A percentile compares a stretch with the other conserved stretches of the same genome.
phyloP scores from a whole-genome alignment of 805 yeast species.

The Saccharomycopsis sp. region DNA sequence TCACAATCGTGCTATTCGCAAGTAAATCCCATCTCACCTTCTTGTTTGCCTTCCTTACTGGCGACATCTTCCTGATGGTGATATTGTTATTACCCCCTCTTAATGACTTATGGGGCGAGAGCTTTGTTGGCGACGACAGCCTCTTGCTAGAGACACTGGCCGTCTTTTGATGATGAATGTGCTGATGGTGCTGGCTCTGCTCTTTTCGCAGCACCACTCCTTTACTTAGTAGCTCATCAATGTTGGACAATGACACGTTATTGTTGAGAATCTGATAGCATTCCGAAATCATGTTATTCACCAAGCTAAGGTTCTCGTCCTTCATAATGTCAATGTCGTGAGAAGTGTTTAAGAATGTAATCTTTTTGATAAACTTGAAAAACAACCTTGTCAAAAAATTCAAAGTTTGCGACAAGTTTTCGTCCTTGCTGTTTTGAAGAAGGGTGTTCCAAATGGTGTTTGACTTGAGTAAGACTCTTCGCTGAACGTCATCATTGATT shows the following conservation, averaged over 20 bases:
- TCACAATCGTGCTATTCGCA: slow-evolving; percentile 10
- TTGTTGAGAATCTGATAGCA: slow-evolving; percentile 13
- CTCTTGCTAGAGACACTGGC: slow-evolving; percentile 12
- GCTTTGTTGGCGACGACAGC: slow-evolving; percentile 7
- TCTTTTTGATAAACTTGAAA: slow-evolving; percentile 21
- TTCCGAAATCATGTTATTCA: slow-evolving; percentile 17
- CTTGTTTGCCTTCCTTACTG: slow-evolving; percentile 23
- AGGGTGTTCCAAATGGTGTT: slow-evolving; percentile 8
- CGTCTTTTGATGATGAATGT: too few relatives aligned
- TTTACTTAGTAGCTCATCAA: slow-evolving; percentile 1
- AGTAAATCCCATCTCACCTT: slow-evolving; percentile 42
- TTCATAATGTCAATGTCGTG: slow-evolving; percentile 16
- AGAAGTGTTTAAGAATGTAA: slow-evolving; percentile 20
- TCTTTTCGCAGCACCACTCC: slow-evolving; percentile 21
- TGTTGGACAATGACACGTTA: neutral
- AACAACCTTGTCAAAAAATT: slow-evolving; percentile 17
- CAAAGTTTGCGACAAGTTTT: slow-evolving; percentile 40
- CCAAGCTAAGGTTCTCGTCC: slow-evolving; percentile 15
- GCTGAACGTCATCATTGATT: slow-evolving; percentile 41
- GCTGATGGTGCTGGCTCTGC: slow-evolving; percentile 23
- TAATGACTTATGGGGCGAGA: slow-evolving; percentile 23
- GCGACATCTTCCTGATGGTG: slow-evolving; percentile 19
- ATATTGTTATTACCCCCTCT: slow-evolving; percentile 18
- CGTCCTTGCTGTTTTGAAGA: slow-evolving; percentile 23
- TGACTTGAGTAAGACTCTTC: slow-evolving; percentile 46